Evolutionary conservation across 306 rosid species (phyloP).

Genomic region (Malus asiatica): DNA sequence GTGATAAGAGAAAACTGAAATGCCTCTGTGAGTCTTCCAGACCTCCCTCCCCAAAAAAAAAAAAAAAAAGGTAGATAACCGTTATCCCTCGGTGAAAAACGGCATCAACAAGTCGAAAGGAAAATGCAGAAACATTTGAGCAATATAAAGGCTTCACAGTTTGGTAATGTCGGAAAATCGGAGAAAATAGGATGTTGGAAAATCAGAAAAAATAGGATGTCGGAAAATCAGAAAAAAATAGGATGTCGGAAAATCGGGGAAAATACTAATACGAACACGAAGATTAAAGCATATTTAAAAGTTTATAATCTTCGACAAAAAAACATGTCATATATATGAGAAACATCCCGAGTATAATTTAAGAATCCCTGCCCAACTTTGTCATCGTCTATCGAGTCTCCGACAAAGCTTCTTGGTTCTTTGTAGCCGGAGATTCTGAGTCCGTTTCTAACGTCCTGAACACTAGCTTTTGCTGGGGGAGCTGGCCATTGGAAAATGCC

Average conservation of each 20-base stretch:
- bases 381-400: constrained; percentile 27
- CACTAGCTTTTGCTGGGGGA: constrained; percentile 69
- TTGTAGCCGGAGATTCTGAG: constrained; percentile 27
- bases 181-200: not conserved
- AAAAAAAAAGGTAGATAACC: no score
- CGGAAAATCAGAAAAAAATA: not conserved
- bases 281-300: not conserved
- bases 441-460: constrained; percentile 45
- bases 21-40: no score
- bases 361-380: not conserved
- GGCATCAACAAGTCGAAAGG: no score
- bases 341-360: not conserved
- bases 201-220: no score
- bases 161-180: not conserved
- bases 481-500: constrained; percentile 70
- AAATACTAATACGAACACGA: not conserved
- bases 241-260: not conserved
- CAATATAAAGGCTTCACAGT: no score
- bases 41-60: no score
- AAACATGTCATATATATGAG: not conserved
- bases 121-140: no score
- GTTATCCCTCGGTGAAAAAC: no score
- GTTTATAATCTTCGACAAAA: not conserved
- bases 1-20: no score
- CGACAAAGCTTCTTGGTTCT: constrained; percentile 36